phyloP scores from a whole-genome alignment of 306 rosid genomes.

The Cicer chorassanicum region DNA sequence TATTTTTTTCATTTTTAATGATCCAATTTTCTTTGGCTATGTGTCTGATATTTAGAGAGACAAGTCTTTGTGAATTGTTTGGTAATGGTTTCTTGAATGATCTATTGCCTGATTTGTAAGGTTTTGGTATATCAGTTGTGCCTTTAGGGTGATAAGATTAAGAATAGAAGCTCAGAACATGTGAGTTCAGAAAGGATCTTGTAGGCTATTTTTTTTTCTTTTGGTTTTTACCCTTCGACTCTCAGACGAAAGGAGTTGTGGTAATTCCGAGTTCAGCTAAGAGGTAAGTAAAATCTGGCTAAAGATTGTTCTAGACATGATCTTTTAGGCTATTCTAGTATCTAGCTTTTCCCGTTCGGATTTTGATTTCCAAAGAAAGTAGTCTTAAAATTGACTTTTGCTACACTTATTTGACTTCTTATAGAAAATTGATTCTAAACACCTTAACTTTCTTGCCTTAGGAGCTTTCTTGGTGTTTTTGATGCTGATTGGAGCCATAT shows the following conservation, averaged over 20 bases:
- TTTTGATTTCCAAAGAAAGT: conserved; percentile 26
- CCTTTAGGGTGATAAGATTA: background rate
- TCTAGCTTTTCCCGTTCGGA: background rate
- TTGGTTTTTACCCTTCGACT: too few species aligned
- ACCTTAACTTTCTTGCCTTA: conserved; percentile 40
- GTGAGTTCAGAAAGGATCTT: conserved; percentile 44
- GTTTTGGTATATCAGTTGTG: conserved; percentile 4
- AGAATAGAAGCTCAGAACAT: conserved; percentile 39
- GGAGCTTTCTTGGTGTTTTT: conserved; percentile 45
- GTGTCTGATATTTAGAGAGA: conserved; percentile 25
- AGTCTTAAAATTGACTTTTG: conserved; percentile 23
- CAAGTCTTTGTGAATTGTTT: conserved; percentile 32
- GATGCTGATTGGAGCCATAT: conserved; percentile 44
- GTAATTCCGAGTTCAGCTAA: too few species aligned
- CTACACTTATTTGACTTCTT: conserved; percentile 38
- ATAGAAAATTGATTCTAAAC: conserved; percentile 41
- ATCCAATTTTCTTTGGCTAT: conserved; percentile 46
- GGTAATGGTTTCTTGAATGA: conserved; percentile 39
- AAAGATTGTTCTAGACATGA: background rate
- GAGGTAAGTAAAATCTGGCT: too few species aligned
- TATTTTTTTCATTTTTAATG: conserved; percentile 37
- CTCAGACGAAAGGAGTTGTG: too few species aligned
- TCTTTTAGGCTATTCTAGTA: conserved; percentile 40
- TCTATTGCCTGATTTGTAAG: conserved; percentile 29
- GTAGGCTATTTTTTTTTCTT: background rate